Conservation (phyloP, 2,329 filamentous ascomycete species). For the Xylariaceae sp. region DNA sequence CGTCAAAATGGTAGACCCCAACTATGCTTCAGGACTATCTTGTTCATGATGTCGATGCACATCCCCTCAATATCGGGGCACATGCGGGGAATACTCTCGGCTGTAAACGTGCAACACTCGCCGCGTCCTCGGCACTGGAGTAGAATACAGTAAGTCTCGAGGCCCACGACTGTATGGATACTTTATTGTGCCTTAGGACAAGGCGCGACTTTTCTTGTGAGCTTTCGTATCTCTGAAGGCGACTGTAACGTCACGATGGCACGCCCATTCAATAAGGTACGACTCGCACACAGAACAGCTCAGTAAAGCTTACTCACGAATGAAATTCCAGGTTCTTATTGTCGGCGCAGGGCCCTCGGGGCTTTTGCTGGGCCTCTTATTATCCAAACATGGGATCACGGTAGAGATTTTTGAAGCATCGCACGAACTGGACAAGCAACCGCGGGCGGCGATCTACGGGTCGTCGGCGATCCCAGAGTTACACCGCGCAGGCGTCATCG, state of each 20-base stretch:
- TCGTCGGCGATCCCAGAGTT: conserved; percentile 56
- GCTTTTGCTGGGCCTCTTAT: conserved; percentile 47
- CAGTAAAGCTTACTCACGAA: neutral
- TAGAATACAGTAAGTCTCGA: neutral
- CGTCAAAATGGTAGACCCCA: neutral
- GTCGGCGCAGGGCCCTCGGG: conserved; percentile 49
- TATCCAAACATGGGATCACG: conserved; percentile 49
- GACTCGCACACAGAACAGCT: neutral
- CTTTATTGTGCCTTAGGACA: too few relatives aligned
- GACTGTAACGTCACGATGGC: conserved; percentile 15
- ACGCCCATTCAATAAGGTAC: conserved; percentile 28
- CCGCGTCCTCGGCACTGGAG: conserved; percentile 10
- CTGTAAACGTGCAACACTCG: conserved; percentile 5
- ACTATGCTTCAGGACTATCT: neutral
- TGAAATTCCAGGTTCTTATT: conserved; percentile 37
- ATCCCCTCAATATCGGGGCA: conserved; percentile 1
- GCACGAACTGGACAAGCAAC: conserved; percentile 52
- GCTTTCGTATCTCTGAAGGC: neutral
- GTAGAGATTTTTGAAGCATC: conserved; percentile 54
- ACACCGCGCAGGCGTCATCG: conserved; percentile 53
- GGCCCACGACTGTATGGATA: neutral
- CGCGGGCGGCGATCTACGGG: conserved; percentile 60
- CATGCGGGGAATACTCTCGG: conserved; percentile 17
- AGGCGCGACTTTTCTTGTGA: neutral
- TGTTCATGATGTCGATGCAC: neutral